phyloP scores from a whole-genome alignment of 306 rosid genomes.

The Ormosia semicastrata region DNA sequence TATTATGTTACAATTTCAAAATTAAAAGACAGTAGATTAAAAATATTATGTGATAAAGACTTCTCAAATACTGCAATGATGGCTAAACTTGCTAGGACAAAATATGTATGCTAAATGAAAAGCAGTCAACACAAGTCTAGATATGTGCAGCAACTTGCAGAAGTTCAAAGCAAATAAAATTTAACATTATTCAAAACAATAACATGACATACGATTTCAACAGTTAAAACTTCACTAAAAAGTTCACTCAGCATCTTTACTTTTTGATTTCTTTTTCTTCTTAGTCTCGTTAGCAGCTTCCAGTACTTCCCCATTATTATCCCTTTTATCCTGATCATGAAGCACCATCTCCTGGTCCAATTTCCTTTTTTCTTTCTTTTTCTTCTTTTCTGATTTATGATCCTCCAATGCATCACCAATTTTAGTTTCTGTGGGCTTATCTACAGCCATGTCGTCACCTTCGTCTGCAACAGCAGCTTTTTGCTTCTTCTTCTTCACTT shows the following conservation, averaged over 20 bases:
- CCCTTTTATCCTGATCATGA: conserved; percentile 45
- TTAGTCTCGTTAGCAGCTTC: conserved; percentile 44
- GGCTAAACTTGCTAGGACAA: neutral
- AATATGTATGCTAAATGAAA: neutral
- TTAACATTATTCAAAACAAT: neutral
- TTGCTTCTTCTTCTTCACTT: conserved; percentile 78
- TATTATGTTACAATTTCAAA: too few relatives aligned
- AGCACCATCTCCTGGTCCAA: conserved; percentile 42
- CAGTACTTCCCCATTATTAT: conserved; percentile 36
- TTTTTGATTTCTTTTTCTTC: conserved; percentile 70
- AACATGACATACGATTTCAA: neutral
- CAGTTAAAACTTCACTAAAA: neutral
- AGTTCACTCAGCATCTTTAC: conserved; percentile 43
- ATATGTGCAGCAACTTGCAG: neutral
- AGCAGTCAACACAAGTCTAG: neutral
- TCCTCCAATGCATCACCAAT: conserved; percentile 57
- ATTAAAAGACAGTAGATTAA: neutral
- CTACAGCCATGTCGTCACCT: conserved; percentile 48
- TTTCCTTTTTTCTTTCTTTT: conserved; percentile 83
- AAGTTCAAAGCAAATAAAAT: conserved; percentile 20
- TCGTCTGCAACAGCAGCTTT: conserved; percentile 46
- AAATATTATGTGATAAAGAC: neutral
- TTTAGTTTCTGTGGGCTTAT: conserved; percentile 39
- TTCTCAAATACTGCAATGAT: neutral
- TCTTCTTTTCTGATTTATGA: conserved; percentile 74